Evolutionary conservation across 2,329 filamentous ascomycete genomes (phyloP).

Genomic region (Cytospora chrysosperma): DNA sequence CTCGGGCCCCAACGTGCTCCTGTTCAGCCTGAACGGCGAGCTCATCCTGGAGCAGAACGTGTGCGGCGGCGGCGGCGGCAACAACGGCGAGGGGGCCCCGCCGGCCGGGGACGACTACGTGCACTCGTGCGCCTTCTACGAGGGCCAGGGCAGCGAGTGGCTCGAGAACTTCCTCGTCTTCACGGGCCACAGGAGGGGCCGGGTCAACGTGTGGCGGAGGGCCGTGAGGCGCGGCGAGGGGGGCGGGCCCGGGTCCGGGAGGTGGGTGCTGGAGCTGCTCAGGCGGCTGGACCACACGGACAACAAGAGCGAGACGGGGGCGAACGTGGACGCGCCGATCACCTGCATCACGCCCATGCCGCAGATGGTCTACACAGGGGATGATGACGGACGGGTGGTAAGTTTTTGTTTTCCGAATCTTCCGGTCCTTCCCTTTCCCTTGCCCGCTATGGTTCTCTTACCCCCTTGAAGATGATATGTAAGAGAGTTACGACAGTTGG

Average conservation of each 20-base stretch:
- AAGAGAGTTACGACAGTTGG: too few relatives aligned
- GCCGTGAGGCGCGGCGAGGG: slow-evolving; percentile 47
- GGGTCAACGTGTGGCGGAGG: slow-evolving; percentile 75
- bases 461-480: too few relatives aligned
- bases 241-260: too few relatives aligned
- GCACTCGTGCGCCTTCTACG: slow-evolving; percentile 85
- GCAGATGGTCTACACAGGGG: slow-evolving; percentile 84
- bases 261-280: slow-evolving; percentile 75
- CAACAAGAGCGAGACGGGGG: slow-evolving; percentile 57
- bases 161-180: slow-evolving; percentile 82
- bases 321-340: slow-evolving; percentile 66
- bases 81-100: neutral
- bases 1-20: slow-evolving; percentile 67
- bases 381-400: slow-evolving; percentile 89
- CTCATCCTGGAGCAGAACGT: slow-evolving; percentile 79
- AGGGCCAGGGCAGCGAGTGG: slow-evolving; percentile 89
- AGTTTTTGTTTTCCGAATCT: slow-evolving; percentile 38
- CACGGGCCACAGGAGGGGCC: slow-evolving; percentile 80
- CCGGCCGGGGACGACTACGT: slow-evolving; percentile 67
- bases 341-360: slow-evolving; percentile 84
- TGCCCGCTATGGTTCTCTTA: neutral
- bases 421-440: neutral
- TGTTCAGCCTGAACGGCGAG: slow-evolving; percentile 88
- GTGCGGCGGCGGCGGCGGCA: slow-evolving; percentile 51
- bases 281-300: slow-evolving; percentile 81